Conservation (phyloP, 2,329 filamentous ascomycete genomes). For the Claviceps quebecensis region DNA sequence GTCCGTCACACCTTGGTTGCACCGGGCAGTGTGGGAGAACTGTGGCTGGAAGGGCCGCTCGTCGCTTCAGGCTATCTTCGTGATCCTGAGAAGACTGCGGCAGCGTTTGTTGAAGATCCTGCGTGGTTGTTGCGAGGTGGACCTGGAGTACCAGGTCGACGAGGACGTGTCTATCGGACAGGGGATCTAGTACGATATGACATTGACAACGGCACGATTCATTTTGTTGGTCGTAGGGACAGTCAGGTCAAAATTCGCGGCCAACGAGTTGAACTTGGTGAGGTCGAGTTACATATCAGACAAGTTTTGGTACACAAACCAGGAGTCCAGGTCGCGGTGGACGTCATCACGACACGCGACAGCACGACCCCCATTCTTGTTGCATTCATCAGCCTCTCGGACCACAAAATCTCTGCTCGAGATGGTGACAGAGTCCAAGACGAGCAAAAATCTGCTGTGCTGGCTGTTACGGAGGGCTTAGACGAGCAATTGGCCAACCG, state of each 20-base stretch:
- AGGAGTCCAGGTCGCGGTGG: not conserved
- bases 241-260: slow-evolving; percentile 14
- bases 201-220: slow-evolving; percentile 9
- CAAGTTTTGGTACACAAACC: not conserved
- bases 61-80: not conserved
- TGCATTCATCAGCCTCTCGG: not conserved
- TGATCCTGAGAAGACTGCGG: not conserved
- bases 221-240: slow-evolving; percentile 13
- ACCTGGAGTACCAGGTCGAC: not conserved
- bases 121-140: not conserved
- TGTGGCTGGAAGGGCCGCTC: slow-evolving; percentile 1
- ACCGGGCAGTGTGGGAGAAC: slow-evolving; percentile 1
- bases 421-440: not conserved
- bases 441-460: not conserved
- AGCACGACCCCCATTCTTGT: not conserved
- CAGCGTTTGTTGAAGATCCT: not conserved
- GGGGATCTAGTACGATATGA: slow-evolving; percentile 11
- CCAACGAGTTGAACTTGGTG: slow-evolving; percentile 13
- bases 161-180: slow-evolving; percentile 9
- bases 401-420: not conserved
- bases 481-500: not conserved
- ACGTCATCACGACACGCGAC: not conserved
- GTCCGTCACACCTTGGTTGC: not conserved
- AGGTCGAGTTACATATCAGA: slow-evolving; percentile 7
- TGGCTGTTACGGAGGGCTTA: not conserved